A percentile compares a stretch with the other conserved stretches of the same genome.
These are phyloP conservation scores for Massariosphaeria phaeospora DNA, from an alignment of 495 filamentous ascomycete species.

Conservation along the genomic window DNA sequence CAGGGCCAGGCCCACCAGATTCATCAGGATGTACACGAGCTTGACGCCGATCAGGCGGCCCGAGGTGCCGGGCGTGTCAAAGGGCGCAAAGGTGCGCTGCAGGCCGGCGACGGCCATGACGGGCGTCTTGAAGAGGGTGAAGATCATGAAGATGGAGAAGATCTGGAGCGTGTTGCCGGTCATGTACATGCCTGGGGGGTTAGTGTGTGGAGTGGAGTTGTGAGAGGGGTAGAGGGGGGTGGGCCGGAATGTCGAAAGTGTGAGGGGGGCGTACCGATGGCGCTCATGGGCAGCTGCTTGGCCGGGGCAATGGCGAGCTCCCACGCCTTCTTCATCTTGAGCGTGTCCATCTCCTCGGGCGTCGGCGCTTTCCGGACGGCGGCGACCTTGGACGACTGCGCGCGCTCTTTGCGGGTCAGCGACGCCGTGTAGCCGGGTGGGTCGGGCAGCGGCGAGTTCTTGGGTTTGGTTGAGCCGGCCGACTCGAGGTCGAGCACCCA, in stretches of 20 bases:
- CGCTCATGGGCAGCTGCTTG: slow-evolving; percentile 95
- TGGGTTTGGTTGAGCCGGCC: slow-evolving; percentile 56
- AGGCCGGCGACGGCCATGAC: slow-evolving; percentile 76
- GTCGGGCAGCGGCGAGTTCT: slow-evolving; percentile 64
- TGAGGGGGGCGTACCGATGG: slow-evolving; percentile 51
- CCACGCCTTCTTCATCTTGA: slow-evolving; percentile 99
- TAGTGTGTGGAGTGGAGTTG: not conserved
- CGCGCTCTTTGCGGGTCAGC: slow-evolving; percentile 43
- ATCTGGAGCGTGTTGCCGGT: slow-evolving; percentile 97
- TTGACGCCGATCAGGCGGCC: slow-evolving; percentile 72
- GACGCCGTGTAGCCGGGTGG: slow-evolving; percentile 77
- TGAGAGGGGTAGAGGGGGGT: not conserved
- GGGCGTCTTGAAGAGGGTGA: slow-evolving; percentile 96
- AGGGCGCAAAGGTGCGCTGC: slow-evolving; percentile 74
- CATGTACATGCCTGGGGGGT: slow-evolving; percentile 85
- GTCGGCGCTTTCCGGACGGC: slow-evolving; percentile 54
- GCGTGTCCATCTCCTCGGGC: slow-evolving; percentile 77
- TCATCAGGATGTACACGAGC: slow-evolving; percentile 78
- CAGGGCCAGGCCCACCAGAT: slow-evolving; percentile 72
- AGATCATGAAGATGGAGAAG: slow-evolving; percentile 99
- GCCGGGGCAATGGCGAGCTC: slow-evolving; percentile 91
- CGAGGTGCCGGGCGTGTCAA: slow-evolving; percentile 78
- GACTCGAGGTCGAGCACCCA: slow-evolving; percentile 77
- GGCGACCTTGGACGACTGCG: slow-evolving; percentile 30
- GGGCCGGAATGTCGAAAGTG: not conserved